phyloP scores from a whole-genome alignment of 2,329 filamentous ascomycete genomes.

The Colletotrichum incanum region DNA sequence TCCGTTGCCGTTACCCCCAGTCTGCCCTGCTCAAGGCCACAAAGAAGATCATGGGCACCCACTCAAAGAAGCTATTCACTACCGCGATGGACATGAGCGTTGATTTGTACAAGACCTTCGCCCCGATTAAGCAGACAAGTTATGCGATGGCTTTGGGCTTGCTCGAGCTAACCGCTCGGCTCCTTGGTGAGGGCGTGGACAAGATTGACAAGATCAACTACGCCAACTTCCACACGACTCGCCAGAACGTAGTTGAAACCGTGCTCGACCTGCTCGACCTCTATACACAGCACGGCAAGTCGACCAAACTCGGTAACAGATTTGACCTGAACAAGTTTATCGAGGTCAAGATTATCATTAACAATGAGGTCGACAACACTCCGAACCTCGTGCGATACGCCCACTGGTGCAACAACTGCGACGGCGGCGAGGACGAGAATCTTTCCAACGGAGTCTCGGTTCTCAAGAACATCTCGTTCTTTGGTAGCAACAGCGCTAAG shows the following conservation, averaged over 20 bases:
- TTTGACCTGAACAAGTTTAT: conserved; percentile 87
- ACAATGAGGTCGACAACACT: conserved; percentile 81
- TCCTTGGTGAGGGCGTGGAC: conserved; percentile 72
- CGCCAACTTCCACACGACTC: conserved; percentile 62
- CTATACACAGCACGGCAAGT: conserved; percentile 86
- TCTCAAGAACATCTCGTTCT: conserved; percentile 56
- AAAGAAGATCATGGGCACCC: conserved; percentile 66
- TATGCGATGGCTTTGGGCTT: conserved; percentile 88
- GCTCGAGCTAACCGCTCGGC: conserved; percentile 83
- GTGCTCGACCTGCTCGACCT: conserved; percentile 92
- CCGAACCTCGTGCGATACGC: conserved; percentile 75
- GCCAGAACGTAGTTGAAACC: conserved; percentile 77
- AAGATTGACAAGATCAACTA: conserved; percentile 65
- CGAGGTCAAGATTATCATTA: conserved; percentile 87
- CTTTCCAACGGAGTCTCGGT: conserved; percentile 57
- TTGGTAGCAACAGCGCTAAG: conserved; percentile 57
- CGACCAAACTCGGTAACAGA: conserved; percentile 80
- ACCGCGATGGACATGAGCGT: conserved; percentile 87
- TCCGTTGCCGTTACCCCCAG: conserved; percentile 89
- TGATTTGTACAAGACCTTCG: conserved; percentile 94
- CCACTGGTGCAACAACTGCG: conserved; percentile 70
- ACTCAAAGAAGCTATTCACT: conserved; percentile 71
- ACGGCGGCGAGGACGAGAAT: conserved; percentile 55
- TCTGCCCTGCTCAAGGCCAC: conserved; percentile 87
- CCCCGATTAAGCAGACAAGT: conserved; percentile 90